These are phyloP conservation scores for Cystobasidium tubakii DNA, from an alignment of 768 basidiomycete species.

Conservation along the genomic window DNA sequence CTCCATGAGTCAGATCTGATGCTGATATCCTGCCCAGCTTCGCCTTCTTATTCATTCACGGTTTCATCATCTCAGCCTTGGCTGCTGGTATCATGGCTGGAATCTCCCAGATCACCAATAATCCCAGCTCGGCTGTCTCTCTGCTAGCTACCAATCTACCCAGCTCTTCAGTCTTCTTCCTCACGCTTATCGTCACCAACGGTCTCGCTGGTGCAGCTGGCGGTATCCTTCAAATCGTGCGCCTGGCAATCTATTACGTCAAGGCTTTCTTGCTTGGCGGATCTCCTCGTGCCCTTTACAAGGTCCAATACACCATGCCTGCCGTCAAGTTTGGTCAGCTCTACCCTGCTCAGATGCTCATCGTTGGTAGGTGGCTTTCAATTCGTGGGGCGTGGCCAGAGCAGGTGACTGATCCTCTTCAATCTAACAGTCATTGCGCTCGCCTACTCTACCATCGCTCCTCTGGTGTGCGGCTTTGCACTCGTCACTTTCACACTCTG, in stretches of 20 bases:
- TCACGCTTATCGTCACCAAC: slow-evolving; percentile 64
- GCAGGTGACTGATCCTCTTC: slow-evolving; percentile 61
- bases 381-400: slow-evolving; percentile 55
- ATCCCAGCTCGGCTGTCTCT: slow-evolving; percentile 65
- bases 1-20: background rate
- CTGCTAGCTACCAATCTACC: slow-evolving; percentile 75
- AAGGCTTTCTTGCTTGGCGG: slow-evolving; percentile 80
- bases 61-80: slow-evolving; percentile 64
- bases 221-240: slow-evolving; percentile 67
- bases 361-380: slow-evolving; percentile 47
- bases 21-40: slow-evolving; percentile 53
- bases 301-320: slow-evolving; percentile 69
- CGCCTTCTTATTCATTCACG: slow-evolving; percentile 85
- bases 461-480: slow-evolving; percentile 38
- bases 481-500: slow-evolving; percentile 6
- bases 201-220: slow-evolving; percentile 47
- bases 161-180: slow-evolving; percentile 78
- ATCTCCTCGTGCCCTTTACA: slow-evolving; percentile 76
- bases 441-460: slow-evolving; percentile 51
- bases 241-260: slow-evolving; percentile 77
- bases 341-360: slow-evolving; percentile 64
- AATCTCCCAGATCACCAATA: slow-evolving; percentile 57
- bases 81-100: slow-evolving; percentile 70
- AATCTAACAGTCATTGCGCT: slow-evolving; percentile 73
- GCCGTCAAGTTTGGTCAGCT: slow-evolving; percentile 69